phyloP scores from a whole-genome alignment of 805 yeast genomes.

The Pichia sporocuriosa region DNA sequence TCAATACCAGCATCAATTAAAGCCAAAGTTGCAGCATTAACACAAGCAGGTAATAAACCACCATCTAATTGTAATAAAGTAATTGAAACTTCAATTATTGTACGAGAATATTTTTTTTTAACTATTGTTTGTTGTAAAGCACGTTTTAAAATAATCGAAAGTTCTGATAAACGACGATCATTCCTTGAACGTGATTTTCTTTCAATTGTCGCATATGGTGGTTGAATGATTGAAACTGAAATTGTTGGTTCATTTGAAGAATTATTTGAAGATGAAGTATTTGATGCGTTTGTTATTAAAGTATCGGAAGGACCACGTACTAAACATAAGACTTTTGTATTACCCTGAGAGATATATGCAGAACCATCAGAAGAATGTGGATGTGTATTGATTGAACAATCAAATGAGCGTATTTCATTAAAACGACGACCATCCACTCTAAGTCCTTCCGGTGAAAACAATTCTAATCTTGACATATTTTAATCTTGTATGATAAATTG shows the following conservation, averaged over 20 bases:
- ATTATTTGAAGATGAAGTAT: constrained; percentile 41
- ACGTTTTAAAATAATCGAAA: constrained; percentile 57
- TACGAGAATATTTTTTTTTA: constrained; percentile 71
- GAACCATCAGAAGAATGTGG: constrained; percentile 89
- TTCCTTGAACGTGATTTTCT: constrained; percentile 59
- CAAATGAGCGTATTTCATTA: constrained; percentile 83
- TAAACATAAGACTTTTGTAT: constrained; percentile 77
- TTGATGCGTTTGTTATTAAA: constrained; percentile 25
- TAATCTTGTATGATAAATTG: not conserved
- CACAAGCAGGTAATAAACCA: constrained; percentile 68
- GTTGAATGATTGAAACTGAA: constrained; percentile 58
- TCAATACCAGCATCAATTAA: constrained; percentile 93
- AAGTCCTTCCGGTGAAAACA: constrained; percentile 93
- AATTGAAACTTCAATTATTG: constrained; percentile 66
- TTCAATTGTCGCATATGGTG: constrained; percentile 75
- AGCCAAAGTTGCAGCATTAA: constrained; percentile 84
- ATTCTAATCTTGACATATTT: constrained; percentile 47
- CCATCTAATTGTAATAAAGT: constrained; percentile 89
- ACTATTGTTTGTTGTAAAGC: constrained; percentile 72
- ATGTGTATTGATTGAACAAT: constrained; percentile 80
- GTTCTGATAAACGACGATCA: constrained; percentile 65
- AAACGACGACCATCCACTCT: constrained; percentile 91
- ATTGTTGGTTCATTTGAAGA: constrained; percentile 52
- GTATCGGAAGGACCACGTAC: constrained; percentile 89
- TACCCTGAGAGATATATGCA: constrained; percentile 86